Evolutionary conservation across 140 eudicot species (phyloP), one percentile per base, ranked within the genome.

Genomic region (Cichorium intybus): DNA sequence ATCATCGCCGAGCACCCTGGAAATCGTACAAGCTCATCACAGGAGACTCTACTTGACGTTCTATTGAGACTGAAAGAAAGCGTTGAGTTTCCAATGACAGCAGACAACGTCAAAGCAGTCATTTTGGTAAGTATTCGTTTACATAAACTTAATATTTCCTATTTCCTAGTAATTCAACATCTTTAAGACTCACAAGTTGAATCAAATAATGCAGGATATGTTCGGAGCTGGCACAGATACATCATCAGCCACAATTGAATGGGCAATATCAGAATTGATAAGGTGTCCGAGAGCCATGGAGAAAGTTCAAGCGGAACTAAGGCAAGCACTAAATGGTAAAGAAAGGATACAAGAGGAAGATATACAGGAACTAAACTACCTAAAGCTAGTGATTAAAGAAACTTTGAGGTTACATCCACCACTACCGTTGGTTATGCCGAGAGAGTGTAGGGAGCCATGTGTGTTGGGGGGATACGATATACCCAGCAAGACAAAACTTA

Each of bases 381-480:
- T 60, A 16, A 60, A 60, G 23, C 46, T 31, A 10, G 50, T 60
- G 21, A 22, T 60, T 16, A 39, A 60, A 60, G 67, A 60, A 22
- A 60, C 68, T 45, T 4, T 62, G 35, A 28, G 68, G 34, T 7
- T 62, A 39, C 68, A 62, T 24, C 55, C 55, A 18, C 68, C 68
- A 10, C n/a, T 15, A 15, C 68, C 68, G 9, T 45, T 62, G 24
- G 34, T 62, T 41, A 12, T 23, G 24, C 56, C 68, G 0, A 62
- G 68, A 62, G 56, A 41, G 16, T 62, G 68, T 22, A 43, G 56
- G 54, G 56, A 62, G 26, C n/a, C 37, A 45, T 62, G 68, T 62
- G 68, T 41, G 17, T 18, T 62, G 21, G 41, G 18, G 17, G 56
- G 68, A 18, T 62, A 62, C 53, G 8, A 43, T 24, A 43, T 45